A percentile compares a stretch with the other conserved stretches of the same genome.
phyloP scores from a whole-genome alignment of 129 eudicot species.

The Lonicera japonica region DNA sequence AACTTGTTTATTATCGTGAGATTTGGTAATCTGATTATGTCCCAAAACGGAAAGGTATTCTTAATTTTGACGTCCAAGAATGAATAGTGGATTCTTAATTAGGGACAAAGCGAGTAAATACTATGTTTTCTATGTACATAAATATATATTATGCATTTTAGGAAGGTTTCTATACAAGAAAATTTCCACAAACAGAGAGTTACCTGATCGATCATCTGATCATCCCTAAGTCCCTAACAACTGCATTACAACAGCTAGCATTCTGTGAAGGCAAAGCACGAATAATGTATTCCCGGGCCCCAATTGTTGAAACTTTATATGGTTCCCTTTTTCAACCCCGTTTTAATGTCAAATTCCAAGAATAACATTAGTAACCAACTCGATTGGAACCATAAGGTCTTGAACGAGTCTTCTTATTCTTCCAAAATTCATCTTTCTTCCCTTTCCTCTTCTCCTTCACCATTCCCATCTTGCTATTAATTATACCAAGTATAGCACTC shows the following conservation, averaged over 20 bases:
- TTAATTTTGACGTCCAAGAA: too few species aligned
- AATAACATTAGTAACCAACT: slow-evolving; percentile 19
- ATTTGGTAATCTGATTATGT: too few species aligned
- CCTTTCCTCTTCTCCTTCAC: slow-evolving; percentile 66
- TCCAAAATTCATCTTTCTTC: slow-evolving; percentile 96
- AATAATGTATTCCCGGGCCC: not conserved
- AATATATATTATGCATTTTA: too few species aligned
- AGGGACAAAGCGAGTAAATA: too few species aligned
- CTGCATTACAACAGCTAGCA: not conserved
- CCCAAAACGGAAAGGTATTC: too few species aligned
- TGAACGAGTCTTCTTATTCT: slow-evolving; percentile 52
- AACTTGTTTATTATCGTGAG: too few species aligned
- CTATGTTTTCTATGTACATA: too few species aligned
- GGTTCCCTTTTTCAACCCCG: not conserved
- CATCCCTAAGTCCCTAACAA: not conserved
- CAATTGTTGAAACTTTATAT: not conserved
- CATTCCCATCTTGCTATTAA: slow-evolving; percentile 68
- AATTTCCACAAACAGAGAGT: not conserved
- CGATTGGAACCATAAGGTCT: slow-evolving; percentile 28
- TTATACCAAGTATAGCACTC: slow-evolving; percentile 86
- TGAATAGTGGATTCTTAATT: too few species aligned
- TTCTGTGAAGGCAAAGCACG: not conserved
- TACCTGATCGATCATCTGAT: not conserved
- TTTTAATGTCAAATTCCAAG: slow-evolving; percentile 7
- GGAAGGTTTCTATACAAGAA: not conserved